Evolutionary conservation across 257 asterid genomes (phyloP).

Genomic region (Verbascum thapsus): DNA sequence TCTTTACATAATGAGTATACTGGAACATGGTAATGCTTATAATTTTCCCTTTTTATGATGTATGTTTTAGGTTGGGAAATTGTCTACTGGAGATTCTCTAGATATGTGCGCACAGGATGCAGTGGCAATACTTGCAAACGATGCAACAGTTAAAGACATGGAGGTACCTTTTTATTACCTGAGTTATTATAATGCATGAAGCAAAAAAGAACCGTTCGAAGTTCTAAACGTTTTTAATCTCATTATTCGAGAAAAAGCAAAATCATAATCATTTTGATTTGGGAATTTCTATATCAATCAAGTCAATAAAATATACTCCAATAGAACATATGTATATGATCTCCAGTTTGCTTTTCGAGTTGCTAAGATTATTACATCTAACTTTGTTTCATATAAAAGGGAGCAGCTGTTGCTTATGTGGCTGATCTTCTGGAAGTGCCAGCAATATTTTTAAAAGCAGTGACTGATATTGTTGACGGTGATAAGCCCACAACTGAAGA

Average conservation of each 20-base stretch:
- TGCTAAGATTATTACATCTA: no score
- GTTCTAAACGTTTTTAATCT: not conserved
- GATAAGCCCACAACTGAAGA: slow-evolving; percentile 94
- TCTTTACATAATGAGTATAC: not conserved
- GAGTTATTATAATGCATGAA: slow-evolving; percentile 1
- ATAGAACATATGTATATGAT: no score
- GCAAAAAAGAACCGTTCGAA: not conserved
- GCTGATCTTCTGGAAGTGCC: slow-evolving; percentile 88
- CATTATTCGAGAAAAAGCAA: no score
- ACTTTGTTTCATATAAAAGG: slow-evolving; percentile 47
- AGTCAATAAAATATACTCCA: no score
- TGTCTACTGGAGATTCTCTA: slow-evolving; percentile 95
- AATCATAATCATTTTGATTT: not conserved
- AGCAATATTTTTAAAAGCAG: slow-evolving; percentile 76
- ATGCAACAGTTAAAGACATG: slow-evolving; percentile 89
- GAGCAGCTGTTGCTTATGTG: slow-evolving; percentile 96
- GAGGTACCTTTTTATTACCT: slow-evolving; percentile 55
- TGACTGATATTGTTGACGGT: slow-evolving; percentile 88
- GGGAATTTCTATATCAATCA: not conserved
- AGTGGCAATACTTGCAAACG: slow-evolving; percentile 73
- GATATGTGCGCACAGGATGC: slow-evolving; percentile 90
- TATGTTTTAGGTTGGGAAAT: slow-evolving; percentile 79
- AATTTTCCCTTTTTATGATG: slow-evolving; percentile 11
- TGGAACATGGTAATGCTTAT: not conserved
- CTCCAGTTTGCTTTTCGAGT: no score